Evolutionary conservation across 2,329 filamentous ascomycete genomes (phyloP).

Genomic region (Pseudocercospora eumusae): DNA sequence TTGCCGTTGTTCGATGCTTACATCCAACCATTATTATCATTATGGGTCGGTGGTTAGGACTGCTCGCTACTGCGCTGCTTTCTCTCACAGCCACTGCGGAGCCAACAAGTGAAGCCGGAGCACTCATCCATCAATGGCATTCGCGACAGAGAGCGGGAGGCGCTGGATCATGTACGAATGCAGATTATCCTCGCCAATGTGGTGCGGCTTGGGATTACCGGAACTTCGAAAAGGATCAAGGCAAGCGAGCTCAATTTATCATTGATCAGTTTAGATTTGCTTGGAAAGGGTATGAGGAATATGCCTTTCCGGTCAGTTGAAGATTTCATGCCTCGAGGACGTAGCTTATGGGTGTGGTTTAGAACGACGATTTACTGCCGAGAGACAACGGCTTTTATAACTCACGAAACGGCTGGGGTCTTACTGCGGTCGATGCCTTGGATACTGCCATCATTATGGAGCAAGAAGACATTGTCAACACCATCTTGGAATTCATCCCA

Average conservation of each 20-base stretch:
- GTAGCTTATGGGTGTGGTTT: slow-evolving; percentile 36
- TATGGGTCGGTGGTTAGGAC: neutral
- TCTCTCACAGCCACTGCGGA: neutral
- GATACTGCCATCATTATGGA: slow-evolving; percentile 79
- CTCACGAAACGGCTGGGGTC: slow-evolving; percentile 81
- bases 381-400: slow-evolving; percentile 66
- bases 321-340: neutral
- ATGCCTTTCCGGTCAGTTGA: slow-evolving; percentile 39
- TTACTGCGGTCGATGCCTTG: slow-evolving; percentile 77
- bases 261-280: slow-evolving; percentile 68
- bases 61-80: neutral
- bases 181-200: slow-evolving; percentile 19
- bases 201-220: slow-evolving; percentile 24
- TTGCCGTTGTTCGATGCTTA: neutral
- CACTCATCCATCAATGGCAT: slow-evolving; percentile 1
- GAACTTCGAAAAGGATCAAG: slow-evolving; percentile 21
- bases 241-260: slow-evolving; percentile 57
- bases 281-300: slow-evolving; percentile 59
- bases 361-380: slow-evolving; percentile 64
- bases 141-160: neutral
- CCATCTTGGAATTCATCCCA: slow-evolving; percentile 70
- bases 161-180: neutral
- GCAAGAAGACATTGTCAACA: slow-evolving; percentile 64
- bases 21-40: neutral
- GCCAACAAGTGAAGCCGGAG: neutral